A percentile compares a stretch with the other conserved stretches of the same genome.
phyloP scores from a whole-genome alignment of 495 filamentous ascomycete genomes.

The Penicillium steckii region DNA sequence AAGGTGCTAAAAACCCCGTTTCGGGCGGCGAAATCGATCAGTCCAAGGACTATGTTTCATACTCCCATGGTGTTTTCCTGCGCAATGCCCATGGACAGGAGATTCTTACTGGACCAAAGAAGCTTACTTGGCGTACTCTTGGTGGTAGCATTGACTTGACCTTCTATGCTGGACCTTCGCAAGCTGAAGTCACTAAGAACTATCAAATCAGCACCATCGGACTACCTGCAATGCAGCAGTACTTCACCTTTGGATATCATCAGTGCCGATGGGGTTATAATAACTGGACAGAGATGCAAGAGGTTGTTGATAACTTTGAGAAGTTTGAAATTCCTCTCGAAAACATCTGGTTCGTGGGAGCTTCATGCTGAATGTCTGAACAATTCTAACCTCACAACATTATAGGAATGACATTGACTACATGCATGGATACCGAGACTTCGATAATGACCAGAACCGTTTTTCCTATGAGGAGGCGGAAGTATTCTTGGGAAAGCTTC shows the following conservation, averaged over 20 bases:
- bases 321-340: slow-evolving; percentile 61
- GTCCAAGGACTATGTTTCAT: slow-evolving; percentile 55
- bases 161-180: slow-evolving; percentile 60
- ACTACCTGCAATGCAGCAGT: slow-evolving; percentile 62
- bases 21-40: slow-evolving; percentile 54
- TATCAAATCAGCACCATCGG: slow-evolving; percentile 57
- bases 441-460: slow-evolving; percentile 52
- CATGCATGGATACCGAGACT: slow-evolving; percentile 58
- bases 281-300: slow-evolving; percentile 54
- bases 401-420: slow-evolving; percentile 58
- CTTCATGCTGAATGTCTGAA: neutral
- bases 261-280: slow-evolving; percentile 67
- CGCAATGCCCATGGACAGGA: slow-evolving; percentile 76
- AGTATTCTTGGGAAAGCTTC: slow-evolving; percentile 62
- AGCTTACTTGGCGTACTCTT: slow-evolving; percentile 73
- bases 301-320: slow-evolving; percentile 58
- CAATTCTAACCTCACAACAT: neutral
- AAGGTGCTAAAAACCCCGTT: slow-evolving; percentile 51
- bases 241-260: slow-evolving; percentile 62
- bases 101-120: slow-evolving; percentile 60
- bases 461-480: slow-evolving; percentile 52
- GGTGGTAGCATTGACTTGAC: slow-evolving; percentile 64
- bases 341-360: slow-evolving; percentile 60
- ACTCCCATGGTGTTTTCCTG: slow-evolving; percentile 60
- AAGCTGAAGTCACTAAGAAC: slow-evolving; percentile 54